Evolutionary conservation across 2,329 filamentous ascomycete species (phyloP), one percentile per base, ranked within the genome.

Genomic region (Pseudogymnoascus sp.): DNA sequence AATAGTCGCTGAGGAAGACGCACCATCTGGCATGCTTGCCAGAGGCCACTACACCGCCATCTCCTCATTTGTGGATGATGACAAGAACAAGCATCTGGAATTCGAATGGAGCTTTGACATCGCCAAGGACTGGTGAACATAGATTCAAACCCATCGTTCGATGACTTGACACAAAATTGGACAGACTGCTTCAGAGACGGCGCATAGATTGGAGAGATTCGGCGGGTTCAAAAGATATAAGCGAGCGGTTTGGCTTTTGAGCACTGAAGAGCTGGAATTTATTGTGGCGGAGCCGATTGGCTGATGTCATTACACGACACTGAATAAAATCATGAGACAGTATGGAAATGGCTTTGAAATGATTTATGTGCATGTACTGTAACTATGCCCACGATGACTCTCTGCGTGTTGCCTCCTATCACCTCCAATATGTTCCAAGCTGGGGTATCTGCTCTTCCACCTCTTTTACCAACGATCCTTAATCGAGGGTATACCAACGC

Each of bases 101-200:
- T 99, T 99, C 76, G 89, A 96, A 72, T 99, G 95, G 95, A 87
- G 88, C 66, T 97, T 99, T 73, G 90, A 97, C 74, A 96, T 99
- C 75, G 84, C 89, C 78, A 99, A 97, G 84, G 91, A 96, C 75
- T 97, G 95, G 95, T 90, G 87, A 69, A 62, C 35, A 62, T 26
- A 60, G 46, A 17, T 37, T 19, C 7, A 26, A 26, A 7, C 61
- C 29, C 13, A 56, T 56, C 17, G 29, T 33, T 56, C 10, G 6
- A 56, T 56, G 50, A 56, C 29, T 21, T 33, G 11, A 21, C 17
- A 13, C 31, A 56, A 35, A 35, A 11, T 31, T 35, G 10, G 17
- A 21, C 33, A 56, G 29, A 3, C 10, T 15, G 50, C 10, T 33
- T 56, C 5, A 35, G 35, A 19, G 50, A 33, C 11, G 46, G 50